Evolutionary conservation across 305 asterid genomes (phyloP).

Genomic region (Ruellia speciosa): DNA sequence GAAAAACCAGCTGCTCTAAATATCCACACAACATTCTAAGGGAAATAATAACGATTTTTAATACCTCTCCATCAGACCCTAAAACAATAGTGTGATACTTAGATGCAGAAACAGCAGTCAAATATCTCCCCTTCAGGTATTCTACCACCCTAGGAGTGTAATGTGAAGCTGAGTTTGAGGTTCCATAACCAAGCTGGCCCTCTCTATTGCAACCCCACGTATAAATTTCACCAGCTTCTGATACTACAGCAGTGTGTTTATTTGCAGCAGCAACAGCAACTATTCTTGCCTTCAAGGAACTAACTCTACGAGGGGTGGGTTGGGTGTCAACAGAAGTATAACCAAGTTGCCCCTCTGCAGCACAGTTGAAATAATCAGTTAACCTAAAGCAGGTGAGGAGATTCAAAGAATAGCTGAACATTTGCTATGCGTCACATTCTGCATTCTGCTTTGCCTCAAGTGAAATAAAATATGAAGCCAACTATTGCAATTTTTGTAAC

Average conservation of each 20-base stretch:
- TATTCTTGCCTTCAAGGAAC: conserved; percentile 69
- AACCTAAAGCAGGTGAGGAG: conserved; percentile 11
- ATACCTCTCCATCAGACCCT: conserved; percentile 96
- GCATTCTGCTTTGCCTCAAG: neutral
- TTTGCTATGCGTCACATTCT: conserved; percentile 10
- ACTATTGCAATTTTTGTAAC: conserved; percentile 10
- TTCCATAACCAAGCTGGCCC: conserved; percentile 99
- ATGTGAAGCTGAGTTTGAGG: conserved; percentile 92
- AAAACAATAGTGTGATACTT: conserved; percentile 87
- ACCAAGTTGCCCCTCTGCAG: conserved; percentile 98
- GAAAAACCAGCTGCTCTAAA: conserved; percentile 1
- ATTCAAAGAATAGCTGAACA: conserved; percentile 19
- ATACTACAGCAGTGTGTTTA: conserved; percentile 90
- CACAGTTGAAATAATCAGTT: conserved; percentile 11
- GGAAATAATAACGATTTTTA: conserved; percentile 10
- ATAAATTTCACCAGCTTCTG: conserved; percentile 81
- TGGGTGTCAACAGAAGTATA: conserved; percentile 96
- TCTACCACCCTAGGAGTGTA: conserved; percentile 91
- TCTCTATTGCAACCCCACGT: conserved; percentile 99
- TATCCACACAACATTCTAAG: conserved; percentile 8
- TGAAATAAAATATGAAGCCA: conserved; percentile 13
- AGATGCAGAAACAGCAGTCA: conserved; percentile 69
- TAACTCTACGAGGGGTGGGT: conserved; percentile 91
- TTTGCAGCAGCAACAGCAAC: conserved; percentile 94
- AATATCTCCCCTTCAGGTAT: conserved; percentile 73